These are phyloP conservation scores for Cryptococcus jaspeensis DNA, from an alignment of 1,284 basidiomycete species.

Conservation along the genomic window DNA sequence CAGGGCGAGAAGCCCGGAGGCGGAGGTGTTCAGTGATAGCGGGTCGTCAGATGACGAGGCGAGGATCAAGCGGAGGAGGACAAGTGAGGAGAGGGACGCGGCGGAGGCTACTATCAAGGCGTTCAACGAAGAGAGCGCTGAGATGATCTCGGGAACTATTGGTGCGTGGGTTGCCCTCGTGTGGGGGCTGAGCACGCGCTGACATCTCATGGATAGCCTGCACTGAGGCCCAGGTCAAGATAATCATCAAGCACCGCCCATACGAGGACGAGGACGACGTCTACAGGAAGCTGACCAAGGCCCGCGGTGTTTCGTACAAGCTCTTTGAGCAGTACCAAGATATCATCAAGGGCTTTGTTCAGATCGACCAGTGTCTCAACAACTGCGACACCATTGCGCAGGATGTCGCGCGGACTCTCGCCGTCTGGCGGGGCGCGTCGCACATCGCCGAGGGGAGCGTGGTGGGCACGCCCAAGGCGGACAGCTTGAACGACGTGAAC, in stretches of 20 bases:
- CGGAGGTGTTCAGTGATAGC: constrained; percentile 44
- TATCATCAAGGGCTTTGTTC: constrained; percentile 85
- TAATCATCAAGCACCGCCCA: constrained; percentile 77
- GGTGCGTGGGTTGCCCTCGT: constrained; percentile 58
- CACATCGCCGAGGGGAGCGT: constrained; percentile 31
- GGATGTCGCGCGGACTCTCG: constrained; percentile 62
- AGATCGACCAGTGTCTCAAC: constrained; percentile 84
- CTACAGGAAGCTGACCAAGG: constrained; percentile 73
- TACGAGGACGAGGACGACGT: constrained; percentile 78
- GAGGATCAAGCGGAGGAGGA: constrained; percentile 34
- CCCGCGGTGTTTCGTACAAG: constrained; percentile 85
- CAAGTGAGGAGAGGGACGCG: constrained; percentile 24
- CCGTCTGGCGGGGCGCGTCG: constrained; percentile 66
- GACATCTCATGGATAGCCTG: constrained; percentile 61
- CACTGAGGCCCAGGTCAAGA: constrained; percentile 72
- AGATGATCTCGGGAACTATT: constrained; percentile 81
- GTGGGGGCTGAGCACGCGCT: constrained; percentile 1
- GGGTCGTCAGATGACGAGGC: constrained; percentile 41
- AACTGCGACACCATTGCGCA: constrained; percentile 82
- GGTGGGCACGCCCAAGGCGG: constrained; percentile 41
- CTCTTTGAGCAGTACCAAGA: constrained; percentile 87
- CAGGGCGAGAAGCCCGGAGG: constrained; percentile 27
- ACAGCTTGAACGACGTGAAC: constrained; percentile 49
- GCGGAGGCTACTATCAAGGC: constrained; percentile 68
- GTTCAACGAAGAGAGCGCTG: constrained; percentile 74